Evolutionary conservation across 2,329 filamentous ascomycete species (phyloP).

Genomic region (Colletotrichum plurivorum): DNA sequence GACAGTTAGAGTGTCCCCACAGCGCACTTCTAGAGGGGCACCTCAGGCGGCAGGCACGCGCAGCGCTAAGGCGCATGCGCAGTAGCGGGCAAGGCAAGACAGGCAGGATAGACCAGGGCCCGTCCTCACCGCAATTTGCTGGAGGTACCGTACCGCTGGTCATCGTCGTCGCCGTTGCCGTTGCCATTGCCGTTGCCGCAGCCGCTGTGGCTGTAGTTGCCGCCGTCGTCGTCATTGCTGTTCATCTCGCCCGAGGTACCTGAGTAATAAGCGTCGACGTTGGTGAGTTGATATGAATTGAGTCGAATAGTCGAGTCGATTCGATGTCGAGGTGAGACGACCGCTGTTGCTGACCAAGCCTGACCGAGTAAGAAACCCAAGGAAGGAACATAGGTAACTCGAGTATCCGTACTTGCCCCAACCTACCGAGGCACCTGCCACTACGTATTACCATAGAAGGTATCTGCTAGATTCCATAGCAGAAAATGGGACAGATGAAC

Average conservation of each 20-base stretch:
- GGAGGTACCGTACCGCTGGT: background rate
- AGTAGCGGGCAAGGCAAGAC: conserved; percentile 19
- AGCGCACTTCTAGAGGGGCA: conserved; percentile 11
- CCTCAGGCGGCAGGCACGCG: conserved; percentile 14
- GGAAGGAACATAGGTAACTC: background rate
- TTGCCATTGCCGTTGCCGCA: conserved; percentile 25
- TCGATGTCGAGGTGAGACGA: too few relatives aligned
- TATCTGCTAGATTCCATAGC: background rate
- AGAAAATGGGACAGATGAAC: too few relatives aligned
- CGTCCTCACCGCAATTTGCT: conserved; percentile 37
- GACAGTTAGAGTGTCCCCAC: background rate
- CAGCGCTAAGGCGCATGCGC: conserved; percentile 20
- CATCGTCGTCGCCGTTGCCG: conserved; percentile 11
- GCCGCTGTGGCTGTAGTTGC: conserved; percentile 10
- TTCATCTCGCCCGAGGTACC: too few relatives aligned
- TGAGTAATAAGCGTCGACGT: too few relatives aligned
- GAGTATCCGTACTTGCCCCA: background rate
- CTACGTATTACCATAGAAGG: background rate
- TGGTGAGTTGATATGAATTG: too few relatives aligned
- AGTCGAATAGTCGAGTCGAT: too few relatives aligned
- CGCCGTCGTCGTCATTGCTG: background rate
- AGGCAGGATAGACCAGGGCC: conserved; percentile 18
- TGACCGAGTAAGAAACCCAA: conserved; percentile 5
- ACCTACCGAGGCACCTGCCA: background rate
- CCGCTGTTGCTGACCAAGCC: conserved; percentile 31